Base-by-base conservation (phyloP, 75 land plant genomes). In the Sequoiadendron giganteum region DNA sequence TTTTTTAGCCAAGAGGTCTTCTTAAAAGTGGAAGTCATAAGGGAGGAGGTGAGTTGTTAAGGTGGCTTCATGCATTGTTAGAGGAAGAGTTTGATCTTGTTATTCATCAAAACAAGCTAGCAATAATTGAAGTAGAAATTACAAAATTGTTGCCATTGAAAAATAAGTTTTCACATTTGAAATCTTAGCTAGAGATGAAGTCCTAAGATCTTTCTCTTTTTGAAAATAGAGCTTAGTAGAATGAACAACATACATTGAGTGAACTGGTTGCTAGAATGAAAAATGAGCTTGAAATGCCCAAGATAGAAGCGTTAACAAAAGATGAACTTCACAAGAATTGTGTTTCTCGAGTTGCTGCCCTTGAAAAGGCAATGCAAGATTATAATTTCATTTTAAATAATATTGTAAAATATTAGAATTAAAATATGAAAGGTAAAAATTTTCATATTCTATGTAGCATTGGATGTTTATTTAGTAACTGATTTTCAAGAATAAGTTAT, bases 201-300 rank as follows among this genome's bases (percentile, higher is more conserved):
- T 78, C 90, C 15, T 93, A 96, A 88, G 99, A 98, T 86, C 94
- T 97, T 84, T 91, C 94, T 10, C 94, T 98, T 39, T 98, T 96
- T 88, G 93, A 95, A 91, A 89, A 88, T 13, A 91, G 99, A 89
- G 99, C 96, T 76, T 90, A 98, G 89, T 94, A 98, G 89, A 96
- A 96, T 92, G 99, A 97, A 90, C 99, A 98, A 87, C 99, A 97
- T 86, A 97, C 97, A 99, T 89, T 98, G 76, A 88, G 88, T 85
- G 99, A 98, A 84, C 30, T 91, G 30, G 96, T 98, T 19, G 92
- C 90, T 87, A 90, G 88, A 87, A 88, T 96, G 87, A 95, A 93
- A 88, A 87, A 92, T 40, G 99, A 98, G 87, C 94, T 98, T 84
- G 94, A 91, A 84, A 92, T 90, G 73, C 91, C 94, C 45, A 93